Percentiles rank a stretch among this genome's conserved stretches.
Conservation (phyloP, 768 basidiomycete genomes). For the Psilocybe cyanescens region DNA sequence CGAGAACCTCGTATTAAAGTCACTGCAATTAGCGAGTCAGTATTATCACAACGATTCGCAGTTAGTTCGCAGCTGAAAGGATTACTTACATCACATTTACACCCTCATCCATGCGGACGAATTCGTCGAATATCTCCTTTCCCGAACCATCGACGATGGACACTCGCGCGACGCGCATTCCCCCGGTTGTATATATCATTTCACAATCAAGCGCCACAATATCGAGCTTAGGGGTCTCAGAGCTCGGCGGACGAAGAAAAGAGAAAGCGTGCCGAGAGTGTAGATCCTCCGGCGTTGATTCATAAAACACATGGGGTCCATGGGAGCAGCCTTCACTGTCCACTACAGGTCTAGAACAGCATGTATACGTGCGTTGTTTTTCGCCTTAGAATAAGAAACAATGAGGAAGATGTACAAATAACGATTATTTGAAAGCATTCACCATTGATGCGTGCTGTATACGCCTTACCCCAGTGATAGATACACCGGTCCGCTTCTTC, state of each 20-base stretch:
- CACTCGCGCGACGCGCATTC: conserved; percentile 88
- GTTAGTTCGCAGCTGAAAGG: not conserved
- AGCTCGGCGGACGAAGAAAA: conserved; percentile 31
- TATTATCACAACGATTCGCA: conserved; percentile 1
- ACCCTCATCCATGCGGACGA: conserved; percentile 80
- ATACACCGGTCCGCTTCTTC: conserved; percentile 67
- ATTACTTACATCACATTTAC: conserved; percentile 75
- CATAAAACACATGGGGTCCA: conserved; percentile 92
- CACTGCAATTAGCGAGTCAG: conserved; percentile 46
- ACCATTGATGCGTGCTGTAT: conserved; percentile 70
- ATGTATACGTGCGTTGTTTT: conserved; percentile 71
- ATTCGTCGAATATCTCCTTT: conserved; percentile 77
- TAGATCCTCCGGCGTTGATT: conserved; percentile 63
- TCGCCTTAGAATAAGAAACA: conserved; percentile 51
- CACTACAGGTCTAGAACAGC: conserved; percentile 68
- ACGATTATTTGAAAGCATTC: conserved; percentile 18
- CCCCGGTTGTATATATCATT: conserved; percentile 94
- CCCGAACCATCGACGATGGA: conserved; percentile 86
- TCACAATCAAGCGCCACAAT: conserved; percentile 95
- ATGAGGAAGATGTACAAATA: not conserved
- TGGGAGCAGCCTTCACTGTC: conserved; percentile 71
- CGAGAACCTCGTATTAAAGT: conserved; percentile 92
- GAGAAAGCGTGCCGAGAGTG: conserved; percentile 83
- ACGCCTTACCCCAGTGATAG: conserved; percentile 83
- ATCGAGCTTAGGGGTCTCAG: conserved; percentile 51